Evolutionary conservation across 1,139 yeast species (phyloP), one percentile per base, ranked within the genome.

Genomic region (Kodamaea arcana): DNA sequence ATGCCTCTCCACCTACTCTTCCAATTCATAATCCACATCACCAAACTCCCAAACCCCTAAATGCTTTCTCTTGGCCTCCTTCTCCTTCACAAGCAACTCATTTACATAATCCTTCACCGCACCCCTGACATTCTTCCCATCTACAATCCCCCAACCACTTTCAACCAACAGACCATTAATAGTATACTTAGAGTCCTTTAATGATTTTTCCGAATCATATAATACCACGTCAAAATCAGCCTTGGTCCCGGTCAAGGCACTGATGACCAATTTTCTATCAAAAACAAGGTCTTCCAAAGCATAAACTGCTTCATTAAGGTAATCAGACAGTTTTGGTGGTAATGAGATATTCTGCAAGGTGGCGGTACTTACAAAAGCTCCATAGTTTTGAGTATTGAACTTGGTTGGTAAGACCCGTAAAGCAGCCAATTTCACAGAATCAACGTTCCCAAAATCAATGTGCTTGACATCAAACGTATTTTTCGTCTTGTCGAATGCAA

Each of bases 11-110:
- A 11, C 14, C 11, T 24, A 36, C 13, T 54, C 61, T 20, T 65
- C 69, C 9, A 81, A 87, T 35, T 79, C 83, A 36, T 70, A 79
- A 15, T 82, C 70, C 33, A 83, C 75, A 52, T 83, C 92, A 34
- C 94, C 94, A 48, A 78, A 81, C 57, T 82, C 82, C 94, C 94
- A 84, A 51, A 87, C 82, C 9, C 94, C 94, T 27, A 63, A 55
- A 42, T 78, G 83, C 27, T 56, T 60, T 8, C 58, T 42, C 52
- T 70, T 77, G 22, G 92, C 92, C 13, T 45, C 37, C 25, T 49
- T 45, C 53, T 78, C 79, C 9, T 60, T 67, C 27, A 52, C 48
- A 39, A 70, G 51, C 31, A 81, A 55, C 29, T 59, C 70, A 16
- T 56, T 54, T 40, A 67, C 66, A 32, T 62, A 58, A 25, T 57